A percentile compares a stretch with the other conserved stretches of the same genome.
phyloP scores from a whole-genome alignment of 208 protist genomes.

The Trypanosoma melophagium region DNA sequence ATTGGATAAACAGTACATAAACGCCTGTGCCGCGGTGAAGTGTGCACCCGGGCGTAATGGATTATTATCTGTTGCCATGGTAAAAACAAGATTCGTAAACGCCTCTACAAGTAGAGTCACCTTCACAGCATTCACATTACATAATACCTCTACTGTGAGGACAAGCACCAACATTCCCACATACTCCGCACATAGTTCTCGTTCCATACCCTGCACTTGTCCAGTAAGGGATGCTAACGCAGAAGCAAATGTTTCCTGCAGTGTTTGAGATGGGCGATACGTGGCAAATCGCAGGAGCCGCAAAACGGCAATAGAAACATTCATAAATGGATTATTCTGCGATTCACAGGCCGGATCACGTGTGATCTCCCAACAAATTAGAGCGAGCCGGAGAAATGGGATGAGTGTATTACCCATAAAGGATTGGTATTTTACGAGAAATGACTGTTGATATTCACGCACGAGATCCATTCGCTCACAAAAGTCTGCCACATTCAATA shows the following conservation, averaged over 20 bases:
- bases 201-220: slow-evolving; percentile 51
- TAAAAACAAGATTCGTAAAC: slow-evolving; percentile 47
- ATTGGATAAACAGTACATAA: slow-evolving; percentile 62
- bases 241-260: slow-evolving; percentile 20
- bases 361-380: slow-evolving; percentile 51
- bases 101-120: slow-evolving; percentile 42
- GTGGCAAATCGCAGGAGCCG: slow-evolving; percentile 66
- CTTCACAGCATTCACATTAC: slow-evolving; percentile 73
- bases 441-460: slow-evolving; percentile 43
- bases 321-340: slow-evolving; percentile 48
- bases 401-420: slow-evolving; percentile 60
- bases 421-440: slow-evolving; percentile 36
- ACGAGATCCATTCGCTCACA: slow-evolving; percentile 39
- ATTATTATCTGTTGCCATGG: slow-evolving; percentile 56
- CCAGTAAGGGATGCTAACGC: slow-evolving; percentile 42
- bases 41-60: slow-evolving; percentile 34
- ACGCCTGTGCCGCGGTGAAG: slow-evolving; percentile 60
- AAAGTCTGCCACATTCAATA: slow-evolving; percentile 79
- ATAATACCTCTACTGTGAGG: slow-evolving; percentile 58
- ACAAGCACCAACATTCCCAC: slow-evolving; percentile 75
- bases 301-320: slow-evolving; percentile 40
- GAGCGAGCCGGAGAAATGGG: slow-evolving; percentile 56
- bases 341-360: slow-evolving; percentile 27
- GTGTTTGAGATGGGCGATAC: slow-evolving; percentile 39
- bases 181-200: slow-evolving; percentile 51